Evolutionary conservation across 225 moss, liverwort and hornwort species (phyloP), one percentile per base, ranked within the genome.

Genomic region (Bryoerythrophyllum caledonicum): DNA sequence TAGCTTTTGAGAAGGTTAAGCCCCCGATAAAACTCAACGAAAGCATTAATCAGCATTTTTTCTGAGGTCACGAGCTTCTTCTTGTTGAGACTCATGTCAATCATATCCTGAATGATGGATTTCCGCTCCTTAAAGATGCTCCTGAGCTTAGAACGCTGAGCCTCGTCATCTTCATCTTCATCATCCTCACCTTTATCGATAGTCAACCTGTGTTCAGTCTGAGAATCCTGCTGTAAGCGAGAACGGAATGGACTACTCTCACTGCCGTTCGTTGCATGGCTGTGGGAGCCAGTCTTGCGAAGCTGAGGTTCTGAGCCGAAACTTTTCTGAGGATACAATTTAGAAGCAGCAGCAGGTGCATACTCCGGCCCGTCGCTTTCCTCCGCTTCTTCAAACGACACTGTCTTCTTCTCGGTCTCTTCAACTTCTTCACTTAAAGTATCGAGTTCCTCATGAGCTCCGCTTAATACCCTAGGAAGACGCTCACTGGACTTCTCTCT

Each of bases 11-110:
- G 83, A 63, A 96, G 81, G 72, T 75, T 79, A 23, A 96, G 83
- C 9, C 91, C 95, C 63, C 95, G 89, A 71, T 96, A 96, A 65
- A 89, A 93, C 78, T 96, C 95, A 57, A 90, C 32, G 64, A 91
- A 88, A 20, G 95, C 95, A 54, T 82, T 83, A 9, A 81, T 74
- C 17, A 96, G 87, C 95, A 96, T 96, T 80, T 91, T 93, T 56
- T 91, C 87, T 37, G 93, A 88, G 46, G 81, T 71, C 24, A 76
- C 82, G 56, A 96, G 72, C 72, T 96, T 93, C 75, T 89, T 96
- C 63, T 88, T 93, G 30, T 78, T 86, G 73, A 83, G 78, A 32
- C 76, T 83, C 65, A 60, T 41, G 78, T 86, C 86, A 72, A 86
- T 73, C 78, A 81, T 73, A 69, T 83, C 83, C 43, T 83, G 86